Percentiles rank a stretch among this genome's conserved stretches.
Evolutionary conservation across 2,329 filamentous ascomycete genomes (phyloP).

Genomic region (Exophiala viscosa): DNA sequence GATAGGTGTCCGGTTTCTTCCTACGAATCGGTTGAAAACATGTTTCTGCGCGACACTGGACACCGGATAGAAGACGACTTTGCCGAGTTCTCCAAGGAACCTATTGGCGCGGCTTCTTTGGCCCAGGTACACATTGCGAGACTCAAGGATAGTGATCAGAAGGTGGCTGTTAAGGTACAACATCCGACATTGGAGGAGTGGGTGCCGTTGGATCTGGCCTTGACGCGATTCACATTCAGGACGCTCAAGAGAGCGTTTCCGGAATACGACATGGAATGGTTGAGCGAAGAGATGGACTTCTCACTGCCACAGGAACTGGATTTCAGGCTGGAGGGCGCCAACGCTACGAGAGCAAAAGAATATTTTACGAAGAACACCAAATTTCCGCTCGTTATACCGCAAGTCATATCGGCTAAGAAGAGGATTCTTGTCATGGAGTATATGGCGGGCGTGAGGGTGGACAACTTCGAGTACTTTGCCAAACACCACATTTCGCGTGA

Average conservation of each 20-base stretch:
- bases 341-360: slow-evolving; percentile 72
- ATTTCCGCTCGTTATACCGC: slow-evolving; percentile 81
- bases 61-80: slow-evolving; percentile 76
- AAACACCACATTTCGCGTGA: slow-evolving; percentile 84
- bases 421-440: slow-evolving; percentile 95
- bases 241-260: slow-evolving; percentile 91
- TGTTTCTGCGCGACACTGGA: slow-evolving; percentile 83
- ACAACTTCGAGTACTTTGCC: slow-evolving; percentile 86
- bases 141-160: slow-evolving; percentile 74
- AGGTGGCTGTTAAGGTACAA: slow-evolving; percentile 94
- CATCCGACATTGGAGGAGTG: slow-evolving; percentile 87
- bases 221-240: slow-evolving; percentile 85
- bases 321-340: slow-evolving; percentile 79
- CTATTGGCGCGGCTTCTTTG: slow-evolving; percentile 88
- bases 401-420: slow-evolving; percentile 83
- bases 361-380: slow-evolving; percentile 74
- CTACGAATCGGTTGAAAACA: slow-evolving; percentile 75
- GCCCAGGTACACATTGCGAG: slow-evolving; percentile 91
- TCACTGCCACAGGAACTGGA: slow-evolving; percentile 90
- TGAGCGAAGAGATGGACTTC: slow-evolving; percentile 86
- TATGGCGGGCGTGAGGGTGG: slow-evolving; percentile 77
- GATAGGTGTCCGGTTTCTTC: slow-evolving; percentile 94
- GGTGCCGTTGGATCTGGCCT: slow-evolving; percentile 78
- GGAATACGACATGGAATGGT: slow-evolving; percentile 95
- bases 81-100: slow-evolving; percentile 72